These are phyloP conservation scores for Rosellinia necatrix DNA, from an alignment of 2,329 filamentous ascomycete genomes.

Conservation along the genomic window DNA sequence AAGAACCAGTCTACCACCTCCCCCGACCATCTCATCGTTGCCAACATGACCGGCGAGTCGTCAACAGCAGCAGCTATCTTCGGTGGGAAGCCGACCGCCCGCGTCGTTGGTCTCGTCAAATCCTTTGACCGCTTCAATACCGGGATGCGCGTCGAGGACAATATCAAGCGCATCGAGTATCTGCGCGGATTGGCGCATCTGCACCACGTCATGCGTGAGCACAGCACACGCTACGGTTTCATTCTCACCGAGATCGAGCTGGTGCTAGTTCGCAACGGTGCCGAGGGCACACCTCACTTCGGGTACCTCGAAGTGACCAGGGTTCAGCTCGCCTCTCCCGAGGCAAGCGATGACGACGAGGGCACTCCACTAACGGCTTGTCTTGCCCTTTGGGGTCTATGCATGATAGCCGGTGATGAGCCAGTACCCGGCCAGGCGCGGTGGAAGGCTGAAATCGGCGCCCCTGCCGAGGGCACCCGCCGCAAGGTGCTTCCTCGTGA, in stretches of 20 bases:
- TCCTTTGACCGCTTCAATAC: constrained; percentile 95
- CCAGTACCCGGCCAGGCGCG: constrained; percentile 61
- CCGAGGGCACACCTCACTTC: constrained; percentile 74
- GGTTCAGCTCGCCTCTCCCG: constrained; percentile 58
- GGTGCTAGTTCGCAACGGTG: constrained; percentile 83
- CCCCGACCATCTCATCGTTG: constrained; percentile 67
- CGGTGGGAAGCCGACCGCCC: constrained; percentile 52
- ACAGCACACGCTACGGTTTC: constrained; percentile 91
- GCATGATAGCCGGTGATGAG: constrained; percentile 70
- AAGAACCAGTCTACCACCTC: constrained; percentile 36
- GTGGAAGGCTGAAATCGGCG: constrained; percentile 75
- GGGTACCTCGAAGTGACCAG: constrained; percentile 80
- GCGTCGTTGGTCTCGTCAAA: constrained; percentile 73
- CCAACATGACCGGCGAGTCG: constrained; percentile 62
- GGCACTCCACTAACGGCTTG: constrained; percentile 66
- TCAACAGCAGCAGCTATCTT: constrained; percentile 59
- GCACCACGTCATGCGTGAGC: constrained; percentile 91
- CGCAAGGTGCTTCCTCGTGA: constrained; percentile 73
- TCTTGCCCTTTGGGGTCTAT: constrained; percentile 77
- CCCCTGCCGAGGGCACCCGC: constrained; percentile 72
- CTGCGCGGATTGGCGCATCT: constrained; percentile 83
- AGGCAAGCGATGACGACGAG: constrained; percentile 39
- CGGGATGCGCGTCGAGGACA: constrained; percentile 84
- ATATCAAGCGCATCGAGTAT: constrained; percentile 86
- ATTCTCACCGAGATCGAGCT: constrained; percentile 96